Evolutionary conservation across 371 early-diverging fungal genomes (phyloP), one percentile per base, ranked within the genome.

Genomic region (Rhizopus microsporus): DNA sequence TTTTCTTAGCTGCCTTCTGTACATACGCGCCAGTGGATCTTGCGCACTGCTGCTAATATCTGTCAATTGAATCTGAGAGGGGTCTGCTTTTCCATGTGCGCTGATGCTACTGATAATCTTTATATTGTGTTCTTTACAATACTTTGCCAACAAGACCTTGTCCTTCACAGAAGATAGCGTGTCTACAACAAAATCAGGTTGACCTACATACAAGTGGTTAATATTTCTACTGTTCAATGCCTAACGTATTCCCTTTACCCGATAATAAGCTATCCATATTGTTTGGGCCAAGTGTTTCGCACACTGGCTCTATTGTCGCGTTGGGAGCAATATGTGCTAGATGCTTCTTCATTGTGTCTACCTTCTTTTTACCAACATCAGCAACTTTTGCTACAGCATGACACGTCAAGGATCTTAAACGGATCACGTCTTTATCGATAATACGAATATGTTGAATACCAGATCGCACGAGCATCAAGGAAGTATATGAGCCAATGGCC

Each of bases 401-500:
- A 40, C 96, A 82, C 60, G 93, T 93, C 63, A 97, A 78, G 9
- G 85, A 87, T 23, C 88, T 87, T 30, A 95, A 74, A 0, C 93
- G 90, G 4, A 97, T 89, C 56, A 90, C 89, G 62, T 93, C 95
- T 60, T 93, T 94, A 63, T 97, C 98, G 39, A 97, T 89, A 38
- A 97, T 62, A 7, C 96, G 86, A 13, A 97, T 69, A 40, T 80
- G 82, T 59, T 87, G 85, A 0, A 96, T 92, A 29, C 98, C 98
- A 4, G 94, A 89, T 39, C 97, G 84, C 51, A 91, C 56, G 37
- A 98, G 75, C 94, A 96, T 93, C 33, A 92, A 75, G 3, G 96
- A 94, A 30, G 94, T 88, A 86, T 92, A 92, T 3, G 91, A 90
- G 10, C 93, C 98, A 4, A 98, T 97, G 4, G 98, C 98, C 15